Percentiles rank a stretch among this genome's conserved stretches.
phyloP scores from a whole-genome alignment of 2,329 filamentous ascomycete genomes.

The Apiospora rasikravindrae region DNA sequence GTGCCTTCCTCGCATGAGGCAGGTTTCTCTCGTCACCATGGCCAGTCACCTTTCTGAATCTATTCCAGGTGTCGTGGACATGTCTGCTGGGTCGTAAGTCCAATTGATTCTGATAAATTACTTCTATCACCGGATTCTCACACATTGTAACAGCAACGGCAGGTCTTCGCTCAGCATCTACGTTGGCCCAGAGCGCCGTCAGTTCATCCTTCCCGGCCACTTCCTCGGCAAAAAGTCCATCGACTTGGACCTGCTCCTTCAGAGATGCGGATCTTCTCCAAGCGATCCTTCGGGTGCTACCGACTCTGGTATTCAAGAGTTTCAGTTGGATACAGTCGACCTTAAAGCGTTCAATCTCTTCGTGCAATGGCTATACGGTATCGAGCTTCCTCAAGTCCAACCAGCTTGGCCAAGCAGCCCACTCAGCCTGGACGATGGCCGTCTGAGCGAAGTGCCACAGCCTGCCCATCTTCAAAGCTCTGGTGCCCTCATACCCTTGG shows the following conservation, averaged over 20 bases:
- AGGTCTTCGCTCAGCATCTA: background rate
- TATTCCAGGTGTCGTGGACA: background rate
- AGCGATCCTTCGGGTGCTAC: no score
- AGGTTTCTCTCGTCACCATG: background rate
- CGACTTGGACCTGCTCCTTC: background rate
- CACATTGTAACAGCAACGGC: no score
- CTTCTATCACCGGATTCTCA: background rate
- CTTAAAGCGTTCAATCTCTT: conserved; percentile 17
- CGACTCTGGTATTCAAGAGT: background rate
- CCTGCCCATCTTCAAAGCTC: background rate
- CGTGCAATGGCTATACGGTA: conserved; percentile 1
- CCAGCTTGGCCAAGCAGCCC: background rate
- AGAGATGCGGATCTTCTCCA: background rate
- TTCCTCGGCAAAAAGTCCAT: background rate
- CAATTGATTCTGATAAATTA: background rate
- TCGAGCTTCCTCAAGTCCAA: background rate
- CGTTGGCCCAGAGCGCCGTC: background rate
- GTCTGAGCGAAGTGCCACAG: background rate
- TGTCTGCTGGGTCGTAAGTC: background rate
- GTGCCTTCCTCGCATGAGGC: background rate
- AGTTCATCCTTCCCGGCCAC: background rate
- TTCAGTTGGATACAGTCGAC: background rate
- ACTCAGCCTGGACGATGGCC: background rate
- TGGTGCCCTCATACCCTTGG: background rate
- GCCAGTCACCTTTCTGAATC: background rate